Conservation (phyloP, 2,329 filamentous ascomycete species). For the Pseudogymnoascus verrucosus region DNA sequence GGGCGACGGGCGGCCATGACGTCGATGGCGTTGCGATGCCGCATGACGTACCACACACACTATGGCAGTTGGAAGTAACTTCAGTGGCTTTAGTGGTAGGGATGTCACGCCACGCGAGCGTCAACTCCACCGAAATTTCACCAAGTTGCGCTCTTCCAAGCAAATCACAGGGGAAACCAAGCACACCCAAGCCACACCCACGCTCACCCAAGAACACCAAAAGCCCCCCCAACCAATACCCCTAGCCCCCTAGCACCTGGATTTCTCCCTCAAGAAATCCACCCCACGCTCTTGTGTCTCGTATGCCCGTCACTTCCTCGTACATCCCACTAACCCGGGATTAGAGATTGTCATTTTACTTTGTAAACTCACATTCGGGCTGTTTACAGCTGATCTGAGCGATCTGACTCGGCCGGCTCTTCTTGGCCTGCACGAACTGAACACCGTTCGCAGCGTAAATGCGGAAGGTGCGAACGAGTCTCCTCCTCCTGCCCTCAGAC, state of each 20-base stretch:
- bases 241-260: neutral
- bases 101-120: neutral
- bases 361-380: neutral
- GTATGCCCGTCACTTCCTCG: neutral
- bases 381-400: neutral
- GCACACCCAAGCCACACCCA: neutral
- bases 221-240: no score
- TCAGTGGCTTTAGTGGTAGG: neutral
- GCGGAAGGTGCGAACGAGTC: neutral
- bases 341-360: slow-evolving; percentile 3
- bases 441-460: neutral
- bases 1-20: neutral
- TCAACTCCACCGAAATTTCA: neutral
- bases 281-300: slow-evolving; percentile 3
- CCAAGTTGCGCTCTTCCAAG: neutral
- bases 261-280: neutral
- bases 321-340: neutral
- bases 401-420: neutral
- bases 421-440: neutral
- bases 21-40: neutral
- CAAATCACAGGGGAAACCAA: neutral
- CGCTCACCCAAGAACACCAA: no score
- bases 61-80: neutral
- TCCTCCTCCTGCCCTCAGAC: neutral
- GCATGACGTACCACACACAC: slow-evolving; percentile 4